phyloP scores from a whole-genome alignment of 768 basidiomycete genomes.

The Psilocybe tampanensis region DNA sequence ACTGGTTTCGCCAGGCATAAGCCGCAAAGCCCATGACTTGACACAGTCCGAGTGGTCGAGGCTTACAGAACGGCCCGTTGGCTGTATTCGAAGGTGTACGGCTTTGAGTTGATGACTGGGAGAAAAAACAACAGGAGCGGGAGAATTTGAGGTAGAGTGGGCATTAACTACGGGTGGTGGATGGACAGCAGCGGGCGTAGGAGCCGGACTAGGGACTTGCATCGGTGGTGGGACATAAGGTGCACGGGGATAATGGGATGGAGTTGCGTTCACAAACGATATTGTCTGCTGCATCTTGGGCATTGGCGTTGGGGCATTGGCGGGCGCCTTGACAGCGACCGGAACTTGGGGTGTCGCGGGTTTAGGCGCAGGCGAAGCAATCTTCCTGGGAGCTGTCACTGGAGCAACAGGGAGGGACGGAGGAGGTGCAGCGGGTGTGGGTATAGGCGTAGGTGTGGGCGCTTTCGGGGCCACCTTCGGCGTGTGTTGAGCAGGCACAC shows the following conservation, averaged over 20 bases:
- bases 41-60: constrained; percentile 75
- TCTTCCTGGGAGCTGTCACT: constrained; percentile 19
- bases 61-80: constrained; percentile 55
- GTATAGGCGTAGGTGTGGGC: constrained; percentile 23
- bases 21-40: constrained; percentile 69
- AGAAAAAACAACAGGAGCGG: constrained; percentile 25
- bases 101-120: constrained; percentile 51
- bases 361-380: constrained; percentile 13
- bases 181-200: constrained; percentile 15
- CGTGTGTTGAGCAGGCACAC: constrained; percentile 35
- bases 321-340: constrained; percentile 25
- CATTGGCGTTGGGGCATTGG: constrained; percentile 36
- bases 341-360: constrained; percentile 6
- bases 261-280: constrained; percentile 34
- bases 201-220: constrained; percentile 13
- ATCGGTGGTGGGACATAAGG: constrained; percentile 44
- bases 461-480: constrained; percentile 18
- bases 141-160: constrained; percentile 35
- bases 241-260: constrained; percentile 58
- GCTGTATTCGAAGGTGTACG: constrained; percentile 57
- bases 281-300: constrained; percentile 31
- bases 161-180: constrained; percentile 25
- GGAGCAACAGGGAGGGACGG: constrained; percentile 19
- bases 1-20: constrained; percentile 57
- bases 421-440: constrained; percentile 25